Conservation (phyloP, 1,284 basidiomycete genomes). For the Kalmanozyma brasiliensis region DNA sequence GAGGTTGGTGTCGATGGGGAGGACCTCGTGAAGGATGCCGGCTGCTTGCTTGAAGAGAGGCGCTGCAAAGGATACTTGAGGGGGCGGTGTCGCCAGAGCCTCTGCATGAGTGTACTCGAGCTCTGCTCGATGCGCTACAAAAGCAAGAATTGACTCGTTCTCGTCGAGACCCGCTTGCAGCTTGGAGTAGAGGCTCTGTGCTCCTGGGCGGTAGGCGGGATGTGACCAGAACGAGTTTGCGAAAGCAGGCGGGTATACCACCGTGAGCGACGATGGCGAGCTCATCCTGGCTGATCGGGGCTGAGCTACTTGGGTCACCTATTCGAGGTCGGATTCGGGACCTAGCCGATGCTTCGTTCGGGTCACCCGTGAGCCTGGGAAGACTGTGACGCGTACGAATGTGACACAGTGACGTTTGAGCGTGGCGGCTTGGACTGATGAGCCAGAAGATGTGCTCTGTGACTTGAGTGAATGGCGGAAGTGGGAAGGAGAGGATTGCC, state of each 20-base stretch:
- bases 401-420: too few species aligned
- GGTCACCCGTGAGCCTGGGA: not conserved
- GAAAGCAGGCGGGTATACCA: conserved; percentile 60
- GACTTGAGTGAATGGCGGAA: too few species aligned
- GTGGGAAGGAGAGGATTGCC: too few species aligned
- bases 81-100: conserved; percentile 45
- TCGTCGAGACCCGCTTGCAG: conserved; percentile 65
- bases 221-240: conserved; percentile 63
- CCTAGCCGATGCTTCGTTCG: not conserved
- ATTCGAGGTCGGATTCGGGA: too few species aligned
- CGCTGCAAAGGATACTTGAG: conserved; percentile 26
- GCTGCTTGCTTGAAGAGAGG: conserved; percentile 52
- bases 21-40: conserved; percentile 39
- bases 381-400: too few species aligned
- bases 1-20: conserved; percentile 18
- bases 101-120: conserved; percentile 59
- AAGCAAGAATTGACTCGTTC: conserved; percentile 57
- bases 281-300: conserved; percentile 44
- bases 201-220: conserved; percentile 61
- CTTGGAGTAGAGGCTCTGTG: conserved; percentile 52
- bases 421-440: too few species aligned
- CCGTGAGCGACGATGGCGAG: conserved; percentile 51
- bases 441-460: too few species aligned
- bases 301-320: not conserved
- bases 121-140: conserved; percentile 57